Evolutionary conservation across 345 rosid genomes (phyloP).

Genomic region (Pistacia atlantica): DNA sequence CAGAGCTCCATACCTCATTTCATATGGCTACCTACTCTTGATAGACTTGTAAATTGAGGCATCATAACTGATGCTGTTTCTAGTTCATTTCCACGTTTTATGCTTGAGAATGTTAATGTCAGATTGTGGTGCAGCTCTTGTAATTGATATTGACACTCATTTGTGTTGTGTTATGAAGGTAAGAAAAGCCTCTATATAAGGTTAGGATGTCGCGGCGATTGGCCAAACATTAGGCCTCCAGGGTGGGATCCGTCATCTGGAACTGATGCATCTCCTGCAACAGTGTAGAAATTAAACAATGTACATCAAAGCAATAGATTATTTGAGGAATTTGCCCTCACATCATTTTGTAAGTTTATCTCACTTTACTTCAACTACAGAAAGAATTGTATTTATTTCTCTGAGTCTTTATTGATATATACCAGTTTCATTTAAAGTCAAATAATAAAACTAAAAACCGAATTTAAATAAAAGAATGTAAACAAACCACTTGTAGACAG

Average conservation of each 20-base stretch:
- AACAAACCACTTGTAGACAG: too few relatives aligned
- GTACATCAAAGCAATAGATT: neutral
- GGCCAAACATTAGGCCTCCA: constrained; percentile 82
- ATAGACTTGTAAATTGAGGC: neutral
- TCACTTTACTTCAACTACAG: too few relatives aligned
- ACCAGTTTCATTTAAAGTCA: too few relatives aligned
- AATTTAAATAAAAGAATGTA: too few relatives aligned
- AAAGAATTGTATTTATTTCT: too few relatives aligned
- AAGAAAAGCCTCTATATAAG: constrained; percentile 88
- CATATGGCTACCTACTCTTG: neutral
- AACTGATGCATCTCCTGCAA: constrained; percentile 20
- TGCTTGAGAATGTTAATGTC: neutral
- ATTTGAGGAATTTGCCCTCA: neutral
- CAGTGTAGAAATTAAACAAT: constrained; percentile 1
- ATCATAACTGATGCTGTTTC: neutral
- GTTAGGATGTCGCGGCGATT: constrained; percentile 86
- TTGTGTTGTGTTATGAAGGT: constrained; percentile 34
- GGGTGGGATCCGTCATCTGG: constrained; percentile 76
- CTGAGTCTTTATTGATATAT: too few relatives aligned
- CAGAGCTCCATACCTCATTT: neutral
- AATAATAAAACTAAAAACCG: too few relatives aligned
- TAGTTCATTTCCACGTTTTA: neutral
- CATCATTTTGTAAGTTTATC: neutral
- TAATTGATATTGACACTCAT: neutral
- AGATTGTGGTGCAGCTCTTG: neutral